A percentile compares a stretch with the other conserved stretches of the same genome.
These are phyloP conservation scores for Mycotypha africana DNA, from an alignment of 371 early-diverging fungal species.

Conservation along the genomic window DNA sequence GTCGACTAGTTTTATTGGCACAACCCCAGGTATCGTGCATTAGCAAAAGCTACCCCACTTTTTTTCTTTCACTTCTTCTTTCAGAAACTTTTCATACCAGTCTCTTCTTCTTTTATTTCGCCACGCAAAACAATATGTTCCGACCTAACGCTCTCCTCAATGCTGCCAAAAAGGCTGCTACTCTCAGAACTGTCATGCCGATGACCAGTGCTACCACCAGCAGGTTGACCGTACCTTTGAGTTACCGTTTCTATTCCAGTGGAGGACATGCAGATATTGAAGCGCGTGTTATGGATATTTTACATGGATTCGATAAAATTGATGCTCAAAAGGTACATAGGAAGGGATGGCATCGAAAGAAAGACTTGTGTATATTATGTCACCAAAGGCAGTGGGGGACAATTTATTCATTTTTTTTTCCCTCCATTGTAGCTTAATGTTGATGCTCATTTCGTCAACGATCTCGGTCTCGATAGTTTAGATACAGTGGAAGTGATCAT, in stretches of 20 bases:
- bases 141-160: slow-evolving; percentile 48
- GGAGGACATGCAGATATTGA: slow-evolving; percentile 66
- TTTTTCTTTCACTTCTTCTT: slow-evolving; percentile 1
- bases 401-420: not conserved
- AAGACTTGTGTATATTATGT: not conserved
- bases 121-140: slow-evolving; percentile 19
- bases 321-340: slow-evolving; percentile 76
- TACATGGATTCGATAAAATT: slow-evolving; percentile 94
- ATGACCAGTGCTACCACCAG: slow-evolving; percentile 15
- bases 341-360: not conserved
- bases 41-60: slow-evolving; percentile 10
- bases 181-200: slow-evolving; percentile 4
- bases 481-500: slow-evolving; percentile 98
- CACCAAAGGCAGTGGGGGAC: not conserved
- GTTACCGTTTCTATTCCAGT: slow-evolving; percentile 56
- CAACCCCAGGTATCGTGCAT: slow-evolving; percentile 7
- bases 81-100: not conserved
- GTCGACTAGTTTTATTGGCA: not conserved
- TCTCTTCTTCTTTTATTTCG: not conserved
- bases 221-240: slow-evolving; percentile 25
- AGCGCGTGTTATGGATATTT: slow-evolving; percentile 78
- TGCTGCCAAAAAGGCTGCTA: slow-evolving; percentile 47
- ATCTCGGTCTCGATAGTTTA: slow-evolving; percentile 93
- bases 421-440: slow-evolving; percentile 46
- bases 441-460: slow-evolving; percentile 85